These are phyloP conservation scores for Mollisia scopiformis DNA, from an alignment of 2,329 filamentous ascomycete species.

Conservation along the genomic window DNA sequence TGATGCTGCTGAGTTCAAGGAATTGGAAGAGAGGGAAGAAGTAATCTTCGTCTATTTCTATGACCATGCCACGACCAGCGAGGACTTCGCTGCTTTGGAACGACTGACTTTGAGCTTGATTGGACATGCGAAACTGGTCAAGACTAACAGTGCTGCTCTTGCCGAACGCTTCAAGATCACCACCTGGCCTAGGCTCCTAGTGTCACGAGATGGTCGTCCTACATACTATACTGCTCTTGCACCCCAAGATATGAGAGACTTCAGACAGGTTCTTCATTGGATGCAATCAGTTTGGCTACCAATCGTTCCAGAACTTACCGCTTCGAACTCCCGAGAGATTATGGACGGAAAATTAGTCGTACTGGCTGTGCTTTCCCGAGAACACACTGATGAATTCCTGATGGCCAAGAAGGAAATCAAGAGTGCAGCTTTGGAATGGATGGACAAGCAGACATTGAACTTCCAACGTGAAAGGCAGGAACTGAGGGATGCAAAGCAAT, in stretches of 20 bases:
- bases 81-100: conserved; percentile 90
- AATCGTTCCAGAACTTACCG: conserved; percentile 91
- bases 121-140: conserved; percentile 89
- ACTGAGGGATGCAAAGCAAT: conserved; percentile 89
- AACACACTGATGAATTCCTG: conserved; percentile 77
- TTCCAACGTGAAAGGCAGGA: conserved; percentile 95
- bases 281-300: conserved; percentile 97
- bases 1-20: conserved; percentile 73
- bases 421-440: conserved; percentile 94
- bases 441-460: conserved; percentile 90
- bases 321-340: conserved; percentile 88
- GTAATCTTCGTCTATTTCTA: conserved; percentile 98
- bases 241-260: conserved; percentile 91
- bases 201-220: conserved; percentile 85
- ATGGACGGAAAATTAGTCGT: conserved; percentile 97
- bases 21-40: conserved; percentile 88
- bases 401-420: conserved; percentile 87
- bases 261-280: conserved; percentile 79
- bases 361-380: conserved; percentile 81
- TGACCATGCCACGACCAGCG: conserved; percentile 88
- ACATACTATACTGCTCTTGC: conserved; percentile 88
- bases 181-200: conserved; percentile 92
- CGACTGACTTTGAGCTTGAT: conserved; percentile 85
- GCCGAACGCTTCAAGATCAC: conserved; percentile 90
- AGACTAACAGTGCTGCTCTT: conserved; percentile 78